Base-by-base conservation (phyloP, 2,329 filamentous ascomycete genomes). In the Aspergillus spinulosporus region DNA sequence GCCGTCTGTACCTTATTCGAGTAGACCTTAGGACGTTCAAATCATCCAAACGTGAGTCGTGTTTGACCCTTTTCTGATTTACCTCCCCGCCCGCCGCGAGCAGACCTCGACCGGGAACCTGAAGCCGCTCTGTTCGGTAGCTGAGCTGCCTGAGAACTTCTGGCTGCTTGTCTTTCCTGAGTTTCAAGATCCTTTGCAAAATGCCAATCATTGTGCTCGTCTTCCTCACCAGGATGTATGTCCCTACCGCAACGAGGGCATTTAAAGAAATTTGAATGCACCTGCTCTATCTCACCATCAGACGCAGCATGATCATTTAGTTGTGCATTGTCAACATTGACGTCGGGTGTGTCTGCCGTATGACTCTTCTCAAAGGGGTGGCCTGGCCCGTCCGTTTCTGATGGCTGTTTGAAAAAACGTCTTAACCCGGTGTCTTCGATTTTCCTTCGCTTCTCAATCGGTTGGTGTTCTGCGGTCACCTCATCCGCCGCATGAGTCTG, bases 181-280 rank as follows among this genome's bases (percentile, higher is more conserved):
- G 86, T 82, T 62, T 92, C 87, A 31, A 99, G 80, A 64, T 93
- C 89, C 74, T 89, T 90, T 45, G 94, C 94, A 74, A 96, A 88
- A 75, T 99, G 94, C 88, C 92, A 97, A 72, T 99, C 94, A 52
- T 88, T 80, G 72, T 99, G 94, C 74, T 89, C 92, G 62, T 86
- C 82, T 64, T 82, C 81, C 54, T 87, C 83, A 29, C 77, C 68
- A 39, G 80, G 77, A 9, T 80, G 78, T 34, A 94, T 77, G n/a
- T 71, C 69, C 65, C 82, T 80, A 57, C 82, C 80, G 72, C 92
- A 96, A 60, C 84, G 84, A 49, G 78, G 69, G 72, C 91, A 96
- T 55, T 77, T 75, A 62, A 78, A 82, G 4, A 51, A 45, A 14
- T 49, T 51, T 2, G 31, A 11, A 15, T 40, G 14, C 29, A 26